Base-by-base conservation (phyloP, 169 alveolate genomes). In the Babesia gibsoni region DNA sequence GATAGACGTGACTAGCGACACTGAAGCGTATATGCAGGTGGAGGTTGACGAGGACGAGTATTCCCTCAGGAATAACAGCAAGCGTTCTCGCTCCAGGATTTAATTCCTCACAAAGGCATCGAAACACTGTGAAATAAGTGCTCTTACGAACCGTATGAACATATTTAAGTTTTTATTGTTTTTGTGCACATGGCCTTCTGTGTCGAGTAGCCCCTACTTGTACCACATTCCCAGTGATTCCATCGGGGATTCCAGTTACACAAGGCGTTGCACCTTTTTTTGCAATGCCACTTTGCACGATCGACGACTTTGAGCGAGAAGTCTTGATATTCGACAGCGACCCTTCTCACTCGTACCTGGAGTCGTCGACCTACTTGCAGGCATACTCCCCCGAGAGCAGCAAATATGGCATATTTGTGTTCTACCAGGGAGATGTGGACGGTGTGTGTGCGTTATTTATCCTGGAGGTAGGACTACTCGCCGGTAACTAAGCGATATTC, bases 1-100 rank as follows among this genome's bases (percentile, higher is more conserved):
- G 16, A 69, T 69, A 6, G 88, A 79, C 46, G 73, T 79, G 22
- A 79, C 88, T 25, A 79, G 88, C 59, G 88, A 79, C 53, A 79
- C 88, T 7, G 88, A 79, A 52, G 77, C 33, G n/a, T 79, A 67
- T 39, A 79, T 79, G 88, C 56, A 70, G 57, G 61, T 32, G 12
- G 72, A 36, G 20, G 79, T 20, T 35, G 32, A 20, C 46, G 58
- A 43, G 9, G 72, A 61, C 23, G 72, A 61, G 20, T 41, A 23
- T 48, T 16, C 22, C 46, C 10, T 61, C 22, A 45, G 22, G 30
- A 2, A 42, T n/a, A 61, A 33, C 59, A 14, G 49, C 72, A 61
- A 61, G 72, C 72, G 72, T 32, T 7, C 72, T 23, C 58, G 72
- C 14, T 61, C 72, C 59, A 56, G 72, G 41, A 46, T 61, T 10